These are phyloP conservation scores for Moesziomyces sp. DNA, from an alignment of 1,284 basidiomycete genomes.

Conservation along the genomic window DNA sequence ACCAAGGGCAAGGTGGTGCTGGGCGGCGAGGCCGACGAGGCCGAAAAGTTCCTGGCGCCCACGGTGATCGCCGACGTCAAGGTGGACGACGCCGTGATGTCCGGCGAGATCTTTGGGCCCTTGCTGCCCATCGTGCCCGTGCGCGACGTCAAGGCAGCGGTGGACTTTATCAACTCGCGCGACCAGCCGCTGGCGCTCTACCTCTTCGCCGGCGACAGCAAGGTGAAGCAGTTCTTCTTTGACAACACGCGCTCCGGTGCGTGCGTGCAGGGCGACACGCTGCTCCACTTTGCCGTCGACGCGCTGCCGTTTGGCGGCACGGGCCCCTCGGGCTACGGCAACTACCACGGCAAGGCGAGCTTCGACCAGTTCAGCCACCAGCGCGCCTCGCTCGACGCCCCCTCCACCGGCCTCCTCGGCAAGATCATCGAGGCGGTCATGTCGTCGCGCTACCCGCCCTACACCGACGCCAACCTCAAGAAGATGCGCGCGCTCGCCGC, in stretches of 20 bases:
- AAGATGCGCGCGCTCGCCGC: conserved; percentile 48
- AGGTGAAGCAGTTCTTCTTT: conserved; percentile 73
- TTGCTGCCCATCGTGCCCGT: conserved; percentile 82
- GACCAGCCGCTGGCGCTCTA: conserved; percentile 82
- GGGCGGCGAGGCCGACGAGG: conserved; percentile 77
- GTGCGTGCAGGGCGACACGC: conserved; percentile 49
- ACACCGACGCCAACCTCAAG: conserved; percentile 53
- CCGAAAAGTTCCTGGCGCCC: conserved; percentile 75
- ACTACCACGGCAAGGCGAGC: conserved; percentile 70
- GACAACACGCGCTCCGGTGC: conserved; percentile 59
- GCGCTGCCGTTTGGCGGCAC: conserved; percentile 72
- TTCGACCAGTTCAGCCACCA: conserved; percentile 72
- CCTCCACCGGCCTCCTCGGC: conserved; percentile 66
- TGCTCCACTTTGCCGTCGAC: conserved; percentile 71
- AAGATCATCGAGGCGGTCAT: conserved; percentile 66
- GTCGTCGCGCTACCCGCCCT: conserved; percentile 68
- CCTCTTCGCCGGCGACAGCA: conserved; percentile 76
- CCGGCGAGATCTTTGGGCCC: conserved; percentile 81
- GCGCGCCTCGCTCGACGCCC: conserved; percentile 70
- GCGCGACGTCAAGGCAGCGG: conserved; percentile 66
- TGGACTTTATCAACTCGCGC: conserved; percentile 68
- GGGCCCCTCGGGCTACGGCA: conserved; percentile 70
- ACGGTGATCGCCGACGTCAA: conserved; percentile 76
- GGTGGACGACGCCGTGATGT: conserved; percentile 73
- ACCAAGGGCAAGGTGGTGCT: conserved; percentile 79